Base-by-base conservation (phyloP, 768 basidiomycete genomes). In the Phaeotremella skinneri region DNA sequence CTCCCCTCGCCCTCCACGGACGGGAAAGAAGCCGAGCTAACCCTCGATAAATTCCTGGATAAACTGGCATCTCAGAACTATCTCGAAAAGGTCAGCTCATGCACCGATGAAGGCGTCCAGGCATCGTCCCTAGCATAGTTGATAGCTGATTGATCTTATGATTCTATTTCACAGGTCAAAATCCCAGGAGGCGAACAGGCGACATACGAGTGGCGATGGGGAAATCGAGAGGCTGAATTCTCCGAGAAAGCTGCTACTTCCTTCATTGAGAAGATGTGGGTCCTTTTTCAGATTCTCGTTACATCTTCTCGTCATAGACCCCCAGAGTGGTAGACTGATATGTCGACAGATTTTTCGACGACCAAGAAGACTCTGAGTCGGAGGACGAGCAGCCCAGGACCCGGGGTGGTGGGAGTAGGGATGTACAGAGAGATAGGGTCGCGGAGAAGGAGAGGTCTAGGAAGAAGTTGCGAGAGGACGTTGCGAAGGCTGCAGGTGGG, bases 131-230 rank as follows among this genome's bases (percentile, higher is more conserved):
- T n/a, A n/a, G n/a, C n/a, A n/a, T 34, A 26, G 27, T 43, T 29
- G 21, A 30, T 55, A 13, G 27, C 29, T 49, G 56, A 51, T 37
- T 23, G 27, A 5, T 4, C 14, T n/a, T 55, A 23, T 43, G 31
- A 4, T 20, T 14, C 20, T 29, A 2, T 31, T n/a, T n/a, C n/a
- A n/a, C 30, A 61, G 59, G 45, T 65, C 49, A 72, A 69, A 47
- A 25, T 69, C 17, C 43, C 57, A 2, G 54, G 34, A n/a, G 50
- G 53, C 3, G 76, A 78, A 5, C 82, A 80, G 16, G 75, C 77
- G 14, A 76, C 79, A 16, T 83, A 80, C 60, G 89, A 91, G 69
- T 91, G 89, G 90, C 83, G 85, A 17, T 97, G 92, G 92, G 92
- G 91, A 26, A 82, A 89, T 27, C 85, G 91, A 1, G 83, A 87